Evolutionary conservation across 2,329 filamentous ascomycete species (phyloP), one percentile per base, ranked within the genome.

Genomic region (Clonostachys rhizophaga): DNA sequence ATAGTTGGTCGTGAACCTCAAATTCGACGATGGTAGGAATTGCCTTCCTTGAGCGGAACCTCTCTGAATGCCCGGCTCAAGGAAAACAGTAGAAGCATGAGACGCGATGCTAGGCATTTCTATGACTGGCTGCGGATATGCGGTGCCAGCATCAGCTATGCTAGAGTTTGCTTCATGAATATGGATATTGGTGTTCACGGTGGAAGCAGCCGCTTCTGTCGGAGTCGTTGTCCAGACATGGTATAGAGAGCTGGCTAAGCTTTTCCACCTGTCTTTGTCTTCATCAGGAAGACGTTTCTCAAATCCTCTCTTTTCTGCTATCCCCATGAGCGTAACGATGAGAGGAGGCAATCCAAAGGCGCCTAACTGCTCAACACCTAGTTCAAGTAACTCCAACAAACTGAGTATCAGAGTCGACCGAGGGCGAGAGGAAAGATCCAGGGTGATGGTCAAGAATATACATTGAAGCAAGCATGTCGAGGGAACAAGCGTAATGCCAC

Each of bases 401-500:
- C 58, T 66, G 33, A 64, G 67, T 16, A 67, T 52, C 11, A 70
- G 53, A 10, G 66, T 68, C 3, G 63, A 55, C 11, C 66, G 57
- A 41, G 61, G 54, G 4, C 58, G 58, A 3, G 64, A 56, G 17
- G 61, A 55, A 30, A 67, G 46, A 35, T 60, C 59, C 30, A 68
- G 53, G 6, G 63, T 69, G n/a, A 60, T 58, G 6, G 63, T 56
- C n/a, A 69, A 50, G 44, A 70, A 70, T 34, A 65, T 61, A 6
- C 61, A 55, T 48, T 69, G 67, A 6, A 69, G 57, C 2, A 70
- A 51, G 14, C 64, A 64, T 6, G 67, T 64, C 6, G 66, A 64
- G 0, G 66, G 65, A 1, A 65, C 50, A 33, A 52, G 55, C 12
- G 67, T 64, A 2, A 59, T 65, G 10, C 64, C 60, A 10, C 59